phyloP scores from a whole-genome alignment of 257 asterid species.

The Thymus mandschuricus region DNA sequence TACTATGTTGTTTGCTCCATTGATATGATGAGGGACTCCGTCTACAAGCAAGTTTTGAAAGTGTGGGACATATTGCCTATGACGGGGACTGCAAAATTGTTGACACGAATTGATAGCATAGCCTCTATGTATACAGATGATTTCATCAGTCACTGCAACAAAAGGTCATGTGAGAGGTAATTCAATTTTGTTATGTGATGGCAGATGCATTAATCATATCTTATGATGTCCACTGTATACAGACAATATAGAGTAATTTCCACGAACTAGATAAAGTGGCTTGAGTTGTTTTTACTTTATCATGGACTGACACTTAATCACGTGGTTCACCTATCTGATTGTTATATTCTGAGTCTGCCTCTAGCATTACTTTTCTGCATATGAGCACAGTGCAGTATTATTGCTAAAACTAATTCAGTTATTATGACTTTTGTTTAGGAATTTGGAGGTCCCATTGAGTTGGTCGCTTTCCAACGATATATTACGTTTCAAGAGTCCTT shows the following conservation, averaged over 20 bases:
- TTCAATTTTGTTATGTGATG: no score
- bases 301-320: no score
- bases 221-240: no score
- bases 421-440: slow-evolving; percentile 42
- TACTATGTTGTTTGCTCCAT: no score
- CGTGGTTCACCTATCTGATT: neutral
- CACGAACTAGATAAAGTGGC: no score
- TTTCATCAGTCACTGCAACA: no score
- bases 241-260: no score
- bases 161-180: slow-evolving; percentile 54
- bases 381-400: neutral
- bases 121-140: slow-evolving; percentile 51
- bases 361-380: neutral
- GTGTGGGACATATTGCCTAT: slow-evolving; percentile 63
- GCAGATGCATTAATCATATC: no score
- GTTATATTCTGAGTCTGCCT: neutral
- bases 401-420: neutral
- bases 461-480: slow-evolving; percentile 48
- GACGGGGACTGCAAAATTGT: slow-evolving; percentile 48
- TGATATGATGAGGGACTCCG: no score
- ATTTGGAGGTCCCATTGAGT: slow-evolving; percentile 58
- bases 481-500: slow-evolving; percentile 38
- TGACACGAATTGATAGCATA: slow-evolving; percentile 53
- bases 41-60: slow-evolving; percentile 56
- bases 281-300: no score